Base-by-base conservation (phyloP, 768 basidiomycete species). In the Rhizopogon rudus region DNA sequence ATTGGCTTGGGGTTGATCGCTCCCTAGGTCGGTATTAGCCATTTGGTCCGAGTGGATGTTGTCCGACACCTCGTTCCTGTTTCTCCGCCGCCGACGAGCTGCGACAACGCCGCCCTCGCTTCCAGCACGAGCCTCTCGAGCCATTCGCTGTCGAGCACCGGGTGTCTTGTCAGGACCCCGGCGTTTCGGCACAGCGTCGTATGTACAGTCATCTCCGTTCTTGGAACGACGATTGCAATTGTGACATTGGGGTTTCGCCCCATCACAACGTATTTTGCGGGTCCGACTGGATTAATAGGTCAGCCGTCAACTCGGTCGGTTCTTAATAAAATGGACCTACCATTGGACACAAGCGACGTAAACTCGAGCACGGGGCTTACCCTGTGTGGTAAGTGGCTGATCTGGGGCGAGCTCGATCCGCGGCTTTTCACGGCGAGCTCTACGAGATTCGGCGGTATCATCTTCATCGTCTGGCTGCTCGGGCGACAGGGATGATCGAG, bases 211-310 rank as follows among this genome's bases (percentile, higher is more conserved):
- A 43, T 66, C 71, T 60, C 62, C 67, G 12, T 71, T 70, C 45
- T 69, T 75, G 12, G 73, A 56, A 40, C 86, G 79, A 59, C 80
- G 81, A 40, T 72, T 69, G 63, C 89, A 92, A 63, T 90, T 90
- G 63, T 87, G 81, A 63, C 90, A 92, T 9, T 76, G 63, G 9
- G 90, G 90, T 60, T 85, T 89, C 8, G 84, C 84, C 52, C 90
- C 90, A 66, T 91, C 89, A 67, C 90, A 92, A 5, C 89, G 83
- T 59, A 88, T 89, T 64, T 92, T 92, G 25, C 88, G 80, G 14
- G 77, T 80, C 25, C 90, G 88, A 64, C 89, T 91, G 60, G 16
- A 51, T 51, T 65, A 44, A 29, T 28, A 17, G 28, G 55, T 43
- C 59, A 44, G 46, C 37, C 44, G 60, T 55, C 43, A 56, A 42